phyloP scores from a whole-genome alignment of 345 rosid genomes.

The Adansonia digitata region DNA sequence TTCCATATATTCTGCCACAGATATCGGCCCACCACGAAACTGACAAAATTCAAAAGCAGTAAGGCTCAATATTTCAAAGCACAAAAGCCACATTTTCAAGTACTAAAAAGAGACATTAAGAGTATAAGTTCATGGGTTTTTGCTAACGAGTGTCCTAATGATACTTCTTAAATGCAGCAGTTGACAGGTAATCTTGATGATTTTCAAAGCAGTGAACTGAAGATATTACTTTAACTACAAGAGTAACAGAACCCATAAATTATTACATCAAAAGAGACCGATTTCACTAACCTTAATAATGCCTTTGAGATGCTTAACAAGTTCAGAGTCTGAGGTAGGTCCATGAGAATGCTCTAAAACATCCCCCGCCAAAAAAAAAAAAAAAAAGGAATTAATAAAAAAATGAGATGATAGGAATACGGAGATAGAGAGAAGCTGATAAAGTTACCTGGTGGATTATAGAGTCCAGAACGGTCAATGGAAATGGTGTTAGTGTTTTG shows the following conservation, averaged over 20 bases:
- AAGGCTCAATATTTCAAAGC: background rate
- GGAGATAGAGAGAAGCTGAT: background rate
- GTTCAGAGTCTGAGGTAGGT: slow-evolving; percentile 55
- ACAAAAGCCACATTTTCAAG: background rate
- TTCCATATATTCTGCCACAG: slow-evolving; percentile 91
- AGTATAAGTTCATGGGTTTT: background rate
- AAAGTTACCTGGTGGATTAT: slow-evolving; percentile 41
- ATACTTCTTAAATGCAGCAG: background rate
- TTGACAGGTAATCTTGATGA: background rate
- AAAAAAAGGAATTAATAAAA: background rate
- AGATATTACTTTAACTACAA: background rate
- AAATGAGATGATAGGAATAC: background rate
- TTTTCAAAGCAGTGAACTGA: background rate
- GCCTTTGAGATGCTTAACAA: slow-evolving; percentile 84
- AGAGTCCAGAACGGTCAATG: slow-evolving; percentile 72
- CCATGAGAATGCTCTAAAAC: slow-evolving; percentile 65
- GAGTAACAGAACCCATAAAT: background rate
- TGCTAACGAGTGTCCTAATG: background rate
- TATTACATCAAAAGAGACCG: background rate
- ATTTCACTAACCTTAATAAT: slow-evolving; percentile 61
- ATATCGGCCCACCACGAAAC: slow-evolving; percentile 80
- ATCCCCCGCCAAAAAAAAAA: background rate
- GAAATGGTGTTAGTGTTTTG: slow-evolving; percentile 43
- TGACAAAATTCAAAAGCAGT: background rate
- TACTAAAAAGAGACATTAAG: background rate